phyloP scores from a whole-genome alignment of 805 yeast genomes.

The Kazachstania psychrophila region DNA sequence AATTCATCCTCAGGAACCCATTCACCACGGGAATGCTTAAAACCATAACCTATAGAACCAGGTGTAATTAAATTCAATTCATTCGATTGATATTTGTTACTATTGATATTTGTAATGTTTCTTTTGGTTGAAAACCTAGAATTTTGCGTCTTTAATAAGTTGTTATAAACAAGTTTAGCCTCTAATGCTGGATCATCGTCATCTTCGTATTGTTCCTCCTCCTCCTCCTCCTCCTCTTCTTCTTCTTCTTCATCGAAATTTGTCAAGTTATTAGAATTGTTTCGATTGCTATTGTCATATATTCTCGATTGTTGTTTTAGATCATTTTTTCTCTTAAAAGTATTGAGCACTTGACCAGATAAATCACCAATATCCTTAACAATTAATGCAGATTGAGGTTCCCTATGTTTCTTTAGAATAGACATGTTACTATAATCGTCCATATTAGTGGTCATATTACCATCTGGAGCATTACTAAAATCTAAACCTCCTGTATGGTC shows the following conservation, averaged over 20 bases:
- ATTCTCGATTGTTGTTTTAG: background rate
- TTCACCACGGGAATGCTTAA: conserved; percentile 6
- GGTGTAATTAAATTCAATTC: conserved; percentile 10
- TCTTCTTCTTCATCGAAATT: background rate
- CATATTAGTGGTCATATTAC: no score
- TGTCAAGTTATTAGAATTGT: background rate
- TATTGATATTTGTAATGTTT: background rate
- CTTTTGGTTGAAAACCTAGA: background rate
- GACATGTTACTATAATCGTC: no score
- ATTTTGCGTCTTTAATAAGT: conserved; percentile 17
- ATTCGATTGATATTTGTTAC: no score
- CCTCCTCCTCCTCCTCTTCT: background rate
- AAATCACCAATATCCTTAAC: conserved; percentile 7
- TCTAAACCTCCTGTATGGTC: background rate
- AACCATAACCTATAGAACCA: conserved; percentile 8
- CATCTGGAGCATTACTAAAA: background rate
- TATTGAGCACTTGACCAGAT: conserved; percentile 9
- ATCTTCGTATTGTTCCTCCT: conserved; percentile 9
- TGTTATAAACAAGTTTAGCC: conserved; percentile 24
- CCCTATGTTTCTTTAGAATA: background rate
- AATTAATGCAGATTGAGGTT: conserved; percentile 8
- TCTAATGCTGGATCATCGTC: conserved; percentile 24
- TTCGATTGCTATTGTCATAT: background rate
- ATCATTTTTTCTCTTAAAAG: conserved; percentile 8
- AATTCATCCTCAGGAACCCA: conserved; percentile 9